Conservation (phyloP, 2,329 filamentous ascomycete genomes). For the Tolypocladium sp. region DNA sequence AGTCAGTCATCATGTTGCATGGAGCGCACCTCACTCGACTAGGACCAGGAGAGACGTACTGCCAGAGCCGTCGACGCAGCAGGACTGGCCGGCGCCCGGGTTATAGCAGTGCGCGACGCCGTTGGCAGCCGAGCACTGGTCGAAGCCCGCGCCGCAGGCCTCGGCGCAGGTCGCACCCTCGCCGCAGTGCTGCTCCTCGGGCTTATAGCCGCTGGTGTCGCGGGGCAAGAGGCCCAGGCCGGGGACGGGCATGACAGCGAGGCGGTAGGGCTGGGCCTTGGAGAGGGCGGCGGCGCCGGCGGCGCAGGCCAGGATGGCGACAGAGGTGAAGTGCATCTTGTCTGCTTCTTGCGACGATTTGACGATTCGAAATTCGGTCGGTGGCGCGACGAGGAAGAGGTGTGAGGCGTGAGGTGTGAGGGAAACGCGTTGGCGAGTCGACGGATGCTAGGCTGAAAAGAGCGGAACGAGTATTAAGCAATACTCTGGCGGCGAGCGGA, state of each 20-base stretch:
- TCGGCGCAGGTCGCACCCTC: constrained; percentile 42
- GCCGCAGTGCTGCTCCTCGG: constrained; percentile 37
- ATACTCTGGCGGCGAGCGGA: constrained; percentile 13
- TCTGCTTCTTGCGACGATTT: not conserved
- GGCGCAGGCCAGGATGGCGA: constrained; percentile 22
- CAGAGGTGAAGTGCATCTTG: constrained; percentile 27
- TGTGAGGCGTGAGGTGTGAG: not conserved
- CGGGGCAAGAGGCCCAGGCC: constrained; percentile 34
- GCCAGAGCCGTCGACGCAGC: constrained; percentile 48
- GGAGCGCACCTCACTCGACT: not conserved
- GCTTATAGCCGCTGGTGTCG: constrained; percentile 38
- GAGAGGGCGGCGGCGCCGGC: constrained; percentile 15
- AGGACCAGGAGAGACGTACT: constrained; percentile 30
- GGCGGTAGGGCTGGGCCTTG: constrained; percentile 24
- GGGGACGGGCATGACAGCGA: constrained; percentile 25
- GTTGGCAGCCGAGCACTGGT: constrained; percentile 40
- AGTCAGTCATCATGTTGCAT: not conserved
- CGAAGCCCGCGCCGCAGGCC: constrained; percentile 42
- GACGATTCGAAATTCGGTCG: not conserved
- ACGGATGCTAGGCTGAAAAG: not conserved
- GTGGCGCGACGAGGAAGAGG: not conserved
- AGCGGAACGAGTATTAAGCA: constrained; percentile 17
- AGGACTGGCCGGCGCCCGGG: constrained; percentile 38
- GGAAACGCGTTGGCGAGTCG: not conserved
- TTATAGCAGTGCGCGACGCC: constrained; percentile 50